Percentiles rank a stretch among this genome's conserved stretches.
These are phyloP conservation scores for Magnusiomyces starmeri DNA, from an alignment of 1,139 yeast genomes.

Conservation along the genomic window DNA sequence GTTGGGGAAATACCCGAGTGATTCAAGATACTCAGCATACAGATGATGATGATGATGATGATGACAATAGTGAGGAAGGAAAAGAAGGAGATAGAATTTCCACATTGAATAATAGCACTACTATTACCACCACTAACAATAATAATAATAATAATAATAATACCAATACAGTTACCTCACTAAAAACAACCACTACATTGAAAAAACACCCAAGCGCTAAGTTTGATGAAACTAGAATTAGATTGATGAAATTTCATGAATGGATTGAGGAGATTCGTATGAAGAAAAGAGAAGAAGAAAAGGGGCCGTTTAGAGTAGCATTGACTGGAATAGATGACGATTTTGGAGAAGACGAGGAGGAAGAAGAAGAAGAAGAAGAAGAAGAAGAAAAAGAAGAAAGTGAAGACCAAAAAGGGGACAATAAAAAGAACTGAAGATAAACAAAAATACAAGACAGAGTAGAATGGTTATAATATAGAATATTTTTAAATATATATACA, in stretches of 20 bases:
- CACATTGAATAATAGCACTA: neutral
- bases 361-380: too few species aligned
- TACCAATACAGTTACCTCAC: too few species aligned
- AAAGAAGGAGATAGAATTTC: neutral
- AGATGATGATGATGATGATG: neutral
- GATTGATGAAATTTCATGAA: conserved; percentile 9
- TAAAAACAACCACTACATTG: too few species aligned
- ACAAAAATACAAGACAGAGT: too few species aligned
- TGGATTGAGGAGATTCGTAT: conserved; percentile 9
- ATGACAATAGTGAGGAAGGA: neutral
- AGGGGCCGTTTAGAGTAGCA: neutral
- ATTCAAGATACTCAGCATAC: conserved; percentile 48
- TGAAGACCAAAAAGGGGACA: too few species aligned
- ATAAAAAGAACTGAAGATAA: too few species aligned
- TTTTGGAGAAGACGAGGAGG: too few species aligned
- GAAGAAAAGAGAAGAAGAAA: neutral
- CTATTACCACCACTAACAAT: neutral
- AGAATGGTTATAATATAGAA: too few species aligned
- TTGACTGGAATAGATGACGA: too few species aligned
- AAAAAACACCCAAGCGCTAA: neutral
- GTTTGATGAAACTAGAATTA: conserved; percentile 10
- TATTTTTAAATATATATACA: too few species aligned
- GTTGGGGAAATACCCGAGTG: conserved; percentile 91
- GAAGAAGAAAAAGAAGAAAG: too few species aligned
- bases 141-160: neutral